Percentiles rank a stretch among this genome's conserved stretches.
Evolutionary conservation across 306 rosid genomes (phyloP).

Genomic region (Heteromeles arbutifolia): DNA sequence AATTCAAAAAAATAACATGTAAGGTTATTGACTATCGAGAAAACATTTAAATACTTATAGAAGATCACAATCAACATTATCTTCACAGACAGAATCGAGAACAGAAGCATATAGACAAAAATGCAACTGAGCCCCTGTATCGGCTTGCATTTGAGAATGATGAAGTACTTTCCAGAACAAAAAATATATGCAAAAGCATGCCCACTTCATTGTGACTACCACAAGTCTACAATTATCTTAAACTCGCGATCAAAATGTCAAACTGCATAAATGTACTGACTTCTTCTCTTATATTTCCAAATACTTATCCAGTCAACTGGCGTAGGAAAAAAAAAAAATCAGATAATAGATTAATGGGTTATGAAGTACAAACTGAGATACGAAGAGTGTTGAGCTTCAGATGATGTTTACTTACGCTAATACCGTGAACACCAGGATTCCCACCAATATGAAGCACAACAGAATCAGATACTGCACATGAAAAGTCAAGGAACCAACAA

Average conservation of each 20-base stretch:
- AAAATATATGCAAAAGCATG: not conserved
- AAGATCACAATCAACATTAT: not conserved
- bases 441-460: conserved; percentile 71
- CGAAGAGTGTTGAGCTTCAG: not conserved
- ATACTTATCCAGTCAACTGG: no score
- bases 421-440: conserved; percentile 82
- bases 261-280: not conserved
- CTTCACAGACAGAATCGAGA: not conserved
- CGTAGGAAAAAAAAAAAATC: not conserved
- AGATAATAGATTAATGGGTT: not conserved
- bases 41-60: not conserved
- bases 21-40: not conserved
- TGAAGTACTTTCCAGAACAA: not conserved
- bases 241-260: not conserved
- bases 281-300: not conserved
- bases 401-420: conserved; percentile 62
- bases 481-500: conserved; percentile 46
- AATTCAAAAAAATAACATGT: not conserved
- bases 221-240: not conserved
- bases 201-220: no score
- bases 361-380: not conserved
- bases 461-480: conserved; percentile 64
- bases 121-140: not conserved
- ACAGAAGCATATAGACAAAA: not conserved
- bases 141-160: not conserved